These are phyloP conservation scores for Dissophora ornata DNA, from an alignment of 192 early-diverging fungal genomes.

Conservation along the genomic window DNA sequence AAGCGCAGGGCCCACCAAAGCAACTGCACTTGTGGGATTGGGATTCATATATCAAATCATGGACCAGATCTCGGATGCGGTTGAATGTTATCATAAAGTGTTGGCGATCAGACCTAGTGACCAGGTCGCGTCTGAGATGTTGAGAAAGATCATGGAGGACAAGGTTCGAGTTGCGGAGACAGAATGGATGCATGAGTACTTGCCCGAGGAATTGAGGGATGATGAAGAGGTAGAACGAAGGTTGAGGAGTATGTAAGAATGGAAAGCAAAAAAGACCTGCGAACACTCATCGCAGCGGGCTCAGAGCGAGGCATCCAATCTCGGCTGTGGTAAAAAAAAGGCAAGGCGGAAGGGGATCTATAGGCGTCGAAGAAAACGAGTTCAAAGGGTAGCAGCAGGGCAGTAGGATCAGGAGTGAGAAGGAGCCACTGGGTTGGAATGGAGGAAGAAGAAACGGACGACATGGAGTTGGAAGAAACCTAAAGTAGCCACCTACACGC, in stretches of 20 bases:
- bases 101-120: constrained; percentile 53
- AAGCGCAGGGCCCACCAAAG: constrained; percentile 27
- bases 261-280: too few species aligned
- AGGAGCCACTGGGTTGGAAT: too few species aligned
- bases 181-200: constrained; percentile 31
- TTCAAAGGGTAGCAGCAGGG: too few species aligned
- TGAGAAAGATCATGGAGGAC: constrained; percentile 54
- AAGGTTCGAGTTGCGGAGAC: constrained; percentile 25
- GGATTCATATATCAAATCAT: constrained; percentile 70
- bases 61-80: constrained; percentile 61
- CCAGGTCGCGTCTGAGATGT: constrained; percentile 52
- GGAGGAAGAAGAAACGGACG: too few species aligned
- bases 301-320: too few species aligned
- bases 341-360: too few species aligned
- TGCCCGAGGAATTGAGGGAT: constrained; percentile 21
- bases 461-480: too few species aligned
- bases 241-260: not conserved
- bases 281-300: too few species aligned
- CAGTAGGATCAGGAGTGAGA: too few species aligned
- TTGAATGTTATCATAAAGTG: constrained; percentile 66
- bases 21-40: constrained; percentile 59
- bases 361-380: too few species aligned
- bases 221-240: constrained; percentile 16
- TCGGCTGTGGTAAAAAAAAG: too few species aligned
- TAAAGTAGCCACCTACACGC: too few species aligned